These are phyloP conservation scores for Yamadazyma epiphylla DNA, from an alignment of 1,139 yeast genomes.

Conservation along the genomic window DNA sequence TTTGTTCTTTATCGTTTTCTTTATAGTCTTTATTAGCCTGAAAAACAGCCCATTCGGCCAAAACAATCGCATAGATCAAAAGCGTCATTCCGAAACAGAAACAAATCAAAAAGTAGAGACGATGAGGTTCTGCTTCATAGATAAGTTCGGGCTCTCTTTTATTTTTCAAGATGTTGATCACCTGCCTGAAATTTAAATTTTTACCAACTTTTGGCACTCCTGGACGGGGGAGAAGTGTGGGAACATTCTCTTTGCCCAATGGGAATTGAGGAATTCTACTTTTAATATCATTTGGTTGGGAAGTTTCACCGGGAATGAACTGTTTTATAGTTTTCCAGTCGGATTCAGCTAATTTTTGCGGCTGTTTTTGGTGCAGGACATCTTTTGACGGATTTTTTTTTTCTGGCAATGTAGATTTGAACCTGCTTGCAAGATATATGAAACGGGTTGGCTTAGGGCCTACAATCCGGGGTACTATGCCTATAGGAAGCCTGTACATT, in stretches of 20 bases:
- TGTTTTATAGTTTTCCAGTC: constrained; percentile 46
- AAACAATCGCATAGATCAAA: constrained; percentile 61
- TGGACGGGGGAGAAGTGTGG: constrained; percentile 68
- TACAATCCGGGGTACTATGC: no score
- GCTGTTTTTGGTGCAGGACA: no score
- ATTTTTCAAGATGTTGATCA: constrained; percentile 55
- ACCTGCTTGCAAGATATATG: no score
- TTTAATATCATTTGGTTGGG: constrained; percentile 42
- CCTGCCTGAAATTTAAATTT: constrained; percentile 54
- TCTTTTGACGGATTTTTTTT: constrained; percentile 14
- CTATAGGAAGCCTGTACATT: no score
- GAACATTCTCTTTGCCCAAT: constrained; percentile 60
- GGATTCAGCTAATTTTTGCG: constrained; percentile 26
- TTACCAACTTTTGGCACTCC: constrained; percentile 67
- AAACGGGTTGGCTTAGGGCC: no score
- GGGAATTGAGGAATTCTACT: constrained; percentile 64
- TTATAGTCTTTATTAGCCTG: constrained; percentile 56
- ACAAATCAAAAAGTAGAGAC: constrained; percentile 67
- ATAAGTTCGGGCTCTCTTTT: constrained; percentile 67
- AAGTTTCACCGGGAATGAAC: constrained; percentile 60
- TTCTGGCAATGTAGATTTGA: constrained; percentile 24
- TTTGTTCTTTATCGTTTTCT: constrained; percentile 50
- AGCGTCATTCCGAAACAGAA: constrained; percentile 67
- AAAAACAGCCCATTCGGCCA: constrained; percentile 54
- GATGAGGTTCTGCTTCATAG: constrained; percentile 82